Base-by-base conservation (phyloP, 257 asterid genomes). In the Ehretia macrophylla region DNA sequence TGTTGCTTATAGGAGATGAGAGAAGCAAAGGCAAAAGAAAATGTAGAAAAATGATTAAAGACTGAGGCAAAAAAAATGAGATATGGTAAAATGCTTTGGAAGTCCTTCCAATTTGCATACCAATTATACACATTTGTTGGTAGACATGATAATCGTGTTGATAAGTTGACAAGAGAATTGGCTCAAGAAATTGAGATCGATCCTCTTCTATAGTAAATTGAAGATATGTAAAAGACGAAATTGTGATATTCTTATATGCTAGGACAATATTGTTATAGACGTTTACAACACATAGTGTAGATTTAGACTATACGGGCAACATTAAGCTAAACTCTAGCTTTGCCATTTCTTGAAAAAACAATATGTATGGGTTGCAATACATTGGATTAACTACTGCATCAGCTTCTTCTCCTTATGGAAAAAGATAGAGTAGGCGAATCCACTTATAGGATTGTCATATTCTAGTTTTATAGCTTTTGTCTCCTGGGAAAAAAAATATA, bases 91-190 rank as follows among this genome's bases (percentile, higher is more conserved):
- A 63, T 81, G 58, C 81, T 90, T 0, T 90, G 97, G 97, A 81
- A 78, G 82, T 85, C 96, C 17, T 90, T 90, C 68, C 96, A 90
- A 72, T 87, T 90, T 70, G 97, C 96, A 17, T 90, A 72, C 51
- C 65, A 88, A 8, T 88, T 90, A 27, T 87, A 90, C 77, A 81
- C 90, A 1, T 87, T 90, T 54, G 87, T 94, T 4, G 97, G 97
- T 8, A 96, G 97, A 32, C 95, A 87, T 9, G 97, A 90, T 55
- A 96, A 90, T 12, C 79, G 96, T 9, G 96, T 96, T 45, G 96
- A 87, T 62, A 79, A 59, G 68, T 81, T 90, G 39, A 85, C 95
- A 0, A 81, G 72, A 75, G 96, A 87, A 75, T 66, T 90, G 20
- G 97, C 97, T 58, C 72, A 75, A 0, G 95, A 81, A 82, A 85